Conservation (phyloP, 352 stramenopile genomes). For the Aphanomyces cochlioides region DNA sequence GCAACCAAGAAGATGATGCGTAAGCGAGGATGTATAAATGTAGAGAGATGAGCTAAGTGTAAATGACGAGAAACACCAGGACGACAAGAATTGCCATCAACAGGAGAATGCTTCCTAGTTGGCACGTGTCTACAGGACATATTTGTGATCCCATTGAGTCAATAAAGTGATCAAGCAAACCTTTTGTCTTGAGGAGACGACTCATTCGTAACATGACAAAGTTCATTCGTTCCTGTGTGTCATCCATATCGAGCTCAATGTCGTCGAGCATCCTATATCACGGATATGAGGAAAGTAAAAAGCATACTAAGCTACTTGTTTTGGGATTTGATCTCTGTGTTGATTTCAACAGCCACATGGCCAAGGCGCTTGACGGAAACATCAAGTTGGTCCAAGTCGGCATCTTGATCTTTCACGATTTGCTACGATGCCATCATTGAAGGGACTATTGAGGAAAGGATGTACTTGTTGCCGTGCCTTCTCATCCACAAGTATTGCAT, state of each 20-base stretch:
- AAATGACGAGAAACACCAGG: constrained; percentile 81
- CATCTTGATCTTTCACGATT: constrained; percentile 67
- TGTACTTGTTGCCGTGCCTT: constrained; percentile 49
- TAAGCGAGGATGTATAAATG: background rate
- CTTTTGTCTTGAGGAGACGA: constrained; percentile 77
- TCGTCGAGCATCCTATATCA: constrained; percentile 67
- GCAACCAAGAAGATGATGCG: constrained; percentile 6
- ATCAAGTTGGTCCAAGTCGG: constrained; percentile 52
- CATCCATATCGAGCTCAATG: constrained; percentile 63
- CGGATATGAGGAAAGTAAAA: constrained; percentile 6
- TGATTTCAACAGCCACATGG: constrained; percentile 67
- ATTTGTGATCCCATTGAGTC: too few species aligned
- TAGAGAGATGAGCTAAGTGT: constrained; percentile 45
- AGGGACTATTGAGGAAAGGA: background rate
- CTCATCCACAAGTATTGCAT: constrained; percentile 48
- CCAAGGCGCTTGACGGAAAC: constrained; percentile 54
- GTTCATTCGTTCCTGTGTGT: constrained; percentile 75
- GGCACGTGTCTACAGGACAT: constrained; percentile 55
- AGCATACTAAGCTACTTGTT: constrained; percentile 52
- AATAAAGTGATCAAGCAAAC: constrained; percentile 34
- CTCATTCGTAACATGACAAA: constrained; percentile 79
- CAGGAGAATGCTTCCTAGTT: constrained; percentile 71
- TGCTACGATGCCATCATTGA: constrained; percentile 38
- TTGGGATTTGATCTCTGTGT: constrained; percentile 62
- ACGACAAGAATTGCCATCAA: constrained; percentile 58